Evolutionary conservation across 495 filamentous ascomycete species (phyloP), one percentile per base, ranked within the genome.

Genomic region (Tuber melanosporum): DNA sequence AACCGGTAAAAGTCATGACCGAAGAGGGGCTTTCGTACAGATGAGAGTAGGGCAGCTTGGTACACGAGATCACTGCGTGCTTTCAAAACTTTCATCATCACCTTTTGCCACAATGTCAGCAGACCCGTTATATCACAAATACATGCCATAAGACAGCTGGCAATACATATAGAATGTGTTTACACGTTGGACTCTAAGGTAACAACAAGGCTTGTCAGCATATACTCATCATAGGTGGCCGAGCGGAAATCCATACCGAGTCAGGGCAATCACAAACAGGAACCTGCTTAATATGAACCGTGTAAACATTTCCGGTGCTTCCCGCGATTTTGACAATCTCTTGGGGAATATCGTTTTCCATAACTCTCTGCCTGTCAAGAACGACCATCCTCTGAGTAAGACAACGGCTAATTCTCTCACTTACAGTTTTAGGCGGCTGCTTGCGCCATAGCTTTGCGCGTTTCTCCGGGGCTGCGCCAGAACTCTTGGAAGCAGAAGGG

Each of bases 131-230:
- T 42, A 69, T 42, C 26, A 42, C 2, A 44, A n/a, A 73, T 22
- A 20, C 3, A 41, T 19, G 20, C 46, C 19, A 32, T 19, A 44
- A 22, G 71, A 39, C 14, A 32, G 42, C 71, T 45, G 70, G 69
- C 71, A 84, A 71, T 86, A 89, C 90, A 79, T 91, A 92, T 74
- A 89, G 83, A 57, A 92, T 89, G 78, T 92, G 91, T 82, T 92
- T 92, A 85, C 91, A 92, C 74, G 90, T 88, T 75, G 89, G 88
- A 32, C 88, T 87, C 78, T 80, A 71, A 9, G 26, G 57, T 66
- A 36, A 36, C n/a, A 15, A 26, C 2, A 15, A 17, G 57, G 17
- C 57, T 66, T 36, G 26, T 66, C 26, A 66, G 57, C 26, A 66
- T 66, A 66, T 36, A 45, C 5, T 62, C 19, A 44, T 49, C 47